phyloP scores from a whole-genome alignment of 768 basidiomycete genomes.

The Russula lepida region DNA sequence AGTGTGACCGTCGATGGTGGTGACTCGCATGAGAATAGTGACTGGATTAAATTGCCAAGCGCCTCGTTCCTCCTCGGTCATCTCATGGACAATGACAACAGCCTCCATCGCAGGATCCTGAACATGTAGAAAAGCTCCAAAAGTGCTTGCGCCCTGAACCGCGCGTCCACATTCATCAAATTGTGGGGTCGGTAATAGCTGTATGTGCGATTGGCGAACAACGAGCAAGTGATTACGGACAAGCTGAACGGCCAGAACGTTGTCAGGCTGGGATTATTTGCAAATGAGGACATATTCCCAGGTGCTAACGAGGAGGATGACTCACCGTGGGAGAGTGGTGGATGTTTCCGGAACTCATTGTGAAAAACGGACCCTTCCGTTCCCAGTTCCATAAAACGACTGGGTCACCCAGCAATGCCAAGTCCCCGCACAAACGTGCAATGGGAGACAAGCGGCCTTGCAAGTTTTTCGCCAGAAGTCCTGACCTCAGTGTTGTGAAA shows the following conservation, averaged over 20 bases:
- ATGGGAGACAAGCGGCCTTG: conserved; percentile 11
- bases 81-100: conserved; percentile 23
- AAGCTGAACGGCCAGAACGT: conserved; percentile 25
- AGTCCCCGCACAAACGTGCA: conserved; percentile 16
- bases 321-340: conserved; percentile 19
- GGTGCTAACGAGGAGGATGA: background rate
- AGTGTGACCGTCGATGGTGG: conserved; percentile 22
- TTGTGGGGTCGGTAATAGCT: conserved; percentile 22
- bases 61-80: conserved; percentile 19
- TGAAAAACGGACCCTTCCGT: conserved; percentile 10
- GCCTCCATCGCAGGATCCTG: conserved; percentile 25
- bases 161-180: conserved; percentile 14
- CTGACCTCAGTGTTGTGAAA: conserved; percentile 18
- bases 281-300: background rate
- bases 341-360: conserved; percentile 11
- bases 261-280: conserved; percentile 15
- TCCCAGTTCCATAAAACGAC: conserved; percentile 21
- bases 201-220: conserved; percentile 25
- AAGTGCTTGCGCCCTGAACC: conserved; percentile 2
- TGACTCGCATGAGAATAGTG: conserved; percentile 27
- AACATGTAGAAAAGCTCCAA: conserved; percentile 19
- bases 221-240: conserved; percentile 26
- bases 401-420: conserved; percentile 18
- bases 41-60: conserved; percentile 29
- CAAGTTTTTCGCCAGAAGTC: background rate